phyloP scores from a whole-genome alignment of 805 yeast species.

The Starmera quercuum region DNA sequence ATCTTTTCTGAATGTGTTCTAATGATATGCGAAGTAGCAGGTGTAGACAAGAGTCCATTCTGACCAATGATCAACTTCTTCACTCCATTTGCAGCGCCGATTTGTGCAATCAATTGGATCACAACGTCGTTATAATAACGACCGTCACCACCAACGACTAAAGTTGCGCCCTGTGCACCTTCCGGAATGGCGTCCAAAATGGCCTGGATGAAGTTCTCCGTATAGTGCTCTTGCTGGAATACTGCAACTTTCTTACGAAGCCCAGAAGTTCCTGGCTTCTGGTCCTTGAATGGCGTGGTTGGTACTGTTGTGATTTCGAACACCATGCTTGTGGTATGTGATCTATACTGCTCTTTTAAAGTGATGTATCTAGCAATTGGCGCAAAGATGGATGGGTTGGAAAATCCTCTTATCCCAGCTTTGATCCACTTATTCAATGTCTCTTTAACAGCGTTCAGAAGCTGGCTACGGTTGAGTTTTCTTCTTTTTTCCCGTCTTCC shows the following conservation, averaged over 20 bases:
- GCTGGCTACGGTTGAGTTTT: too few species aligned
- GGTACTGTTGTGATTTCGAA: constrained; percentile 26
- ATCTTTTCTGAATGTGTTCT: constrained; percentile 49
- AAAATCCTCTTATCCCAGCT: too few species aligned
- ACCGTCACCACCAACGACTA: constrained; percentile 97
- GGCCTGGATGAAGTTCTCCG: constrained; percentile 92
- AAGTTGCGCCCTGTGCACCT: constrained; percentile 62
- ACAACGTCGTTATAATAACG: constrained; percentile 82
- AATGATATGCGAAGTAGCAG: constrained; percentile 92
- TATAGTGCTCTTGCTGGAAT: constrained; percentile 70
- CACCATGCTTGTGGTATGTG: constrained; percentile 3
- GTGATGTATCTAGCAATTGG: constrained; percentile 4
- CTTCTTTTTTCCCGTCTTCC: too few species aligned
- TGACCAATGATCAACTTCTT: constrained; percentile 80
- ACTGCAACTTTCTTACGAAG: constrained; percentile 85
- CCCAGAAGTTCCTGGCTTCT: constrained; percentile 98
- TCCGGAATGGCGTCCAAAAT: constrained; percentile 84
- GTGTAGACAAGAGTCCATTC: constrained; percentile 84
- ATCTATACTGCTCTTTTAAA: neutral
- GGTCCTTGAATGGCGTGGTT: constrained; percentile 79
- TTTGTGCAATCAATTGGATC: constrained; percentile 71
- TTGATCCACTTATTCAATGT: too few species aligned
- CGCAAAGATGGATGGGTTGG: too few species aligned
- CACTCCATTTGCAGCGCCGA: constrained; percentile 90
- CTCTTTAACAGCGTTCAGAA: too few species aligned